Percentiles rank a stretch among this genome's conserved stretches.
Conservation (phyloP, 163 green algal species). For the Chlorella variabilis region DNA sequence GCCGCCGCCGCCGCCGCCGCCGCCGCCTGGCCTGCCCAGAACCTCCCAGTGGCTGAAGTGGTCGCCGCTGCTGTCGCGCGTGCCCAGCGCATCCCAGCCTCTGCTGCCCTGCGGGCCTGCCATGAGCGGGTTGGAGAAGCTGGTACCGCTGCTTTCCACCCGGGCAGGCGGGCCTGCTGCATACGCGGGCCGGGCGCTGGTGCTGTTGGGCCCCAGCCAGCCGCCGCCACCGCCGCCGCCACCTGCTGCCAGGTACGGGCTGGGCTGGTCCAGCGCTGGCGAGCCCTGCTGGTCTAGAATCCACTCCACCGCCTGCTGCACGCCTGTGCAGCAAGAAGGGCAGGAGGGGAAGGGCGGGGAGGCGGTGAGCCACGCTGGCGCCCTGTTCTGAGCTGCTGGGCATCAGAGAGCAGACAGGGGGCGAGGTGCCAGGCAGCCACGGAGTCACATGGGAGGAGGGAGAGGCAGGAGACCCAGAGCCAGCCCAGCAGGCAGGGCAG, state of each 20-base stretch:
- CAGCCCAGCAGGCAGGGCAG: background rate
- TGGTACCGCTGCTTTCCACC: background rate
- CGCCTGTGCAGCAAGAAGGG: constrained; percentile 10
- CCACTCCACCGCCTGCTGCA: constrained; percentile 76
- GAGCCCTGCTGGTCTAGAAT: constrained; percentile 56
- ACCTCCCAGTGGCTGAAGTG: background rate
- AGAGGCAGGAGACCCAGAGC: too few species aligned
- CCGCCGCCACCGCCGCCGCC: constrained; percentile 23
- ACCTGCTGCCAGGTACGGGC: constrained; percentile 9
- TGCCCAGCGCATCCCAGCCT: background rate
- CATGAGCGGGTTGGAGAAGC: constrained; percentile 8
- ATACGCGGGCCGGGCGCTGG: background rate
- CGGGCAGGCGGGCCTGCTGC: background rate
- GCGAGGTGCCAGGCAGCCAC: too few species aligned
- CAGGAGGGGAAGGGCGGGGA: too few species aligned
- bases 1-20: background rate
- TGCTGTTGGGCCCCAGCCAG: background rate
- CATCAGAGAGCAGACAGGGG: too few species aligned
- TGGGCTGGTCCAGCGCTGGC: constrained; percentile 31
- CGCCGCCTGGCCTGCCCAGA: background rate
- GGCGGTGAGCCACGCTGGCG: too few species aligned
- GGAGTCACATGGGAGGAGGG: background rate
- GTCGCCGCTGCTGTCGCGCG: background rate
- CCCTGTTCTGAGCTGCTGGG: too few species aligned
- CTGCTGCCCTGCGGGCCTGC: background rate